These are phyloP conservation scores for Cladosporium sphaerospermum DNA, from an alignment of 2,329 filamentous ascomycete genomes.

Conservation along the genomic window DNA sequence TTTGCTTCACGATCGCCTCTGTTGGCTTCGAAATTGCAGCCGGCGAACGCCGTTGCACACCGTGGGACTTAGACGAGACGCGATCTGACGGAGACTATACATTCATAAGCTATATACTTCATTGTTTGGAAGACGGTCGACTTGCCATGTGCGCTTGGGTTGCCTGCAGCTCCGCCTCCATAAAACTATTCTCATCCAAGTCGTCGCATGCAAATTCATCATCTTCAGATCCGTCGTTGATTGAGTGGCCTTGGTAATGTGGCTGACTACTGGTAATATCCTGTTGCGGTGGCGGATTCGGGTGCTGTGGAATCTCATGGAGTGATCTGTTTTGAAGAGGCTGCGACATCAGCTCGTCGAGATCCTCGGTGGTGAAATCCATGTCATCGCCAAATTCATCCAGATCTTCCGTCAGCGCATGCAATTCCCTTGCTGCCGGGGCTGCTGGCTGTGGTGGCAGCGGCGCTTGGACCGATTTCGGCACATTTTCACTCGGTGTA, in stretches of 20 bases:
- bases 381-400: conserved; percentile 45
- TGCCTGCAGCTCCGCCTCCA: conserved; percentile 63
- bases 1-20: neutral
- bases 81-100: conserved; percentile 23
- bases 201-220: conserved; percentile 68
- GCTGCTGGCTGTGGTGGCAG: neutral
- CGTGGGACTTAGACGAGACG: conserved; percentile 13
- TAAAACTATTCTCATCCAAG: conserved; percentile 64
- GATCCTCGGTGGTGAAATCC: conserved; percentile 49
- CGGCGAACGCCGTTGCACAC: no score
- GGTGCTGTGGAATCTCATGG: conserved; percentile 42
- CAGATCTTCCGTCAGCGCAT: conserved; percentile 19
- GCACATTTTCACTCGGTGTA: conserved; percentile 15
- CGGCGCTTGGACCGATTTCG: neutral
- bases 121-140: conserved; percentile 19
- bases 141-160: conserved; percentile 56
- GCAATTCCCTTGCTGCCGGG: conserved; percentile 1
- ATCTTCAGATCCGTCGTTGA: conserved; percentile 35
- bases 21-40: neutral
- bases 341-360: conserved; percentile 51
- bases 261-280: neutral
- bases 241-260: conserved; percentile 1
- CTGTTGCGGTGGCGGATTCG: conserved; percentile 14
- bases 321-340: conserved; percentile 27
- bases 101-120: conserved; percentile 30